Percentiles rank a stretch among this genome's conserved stretches.
phyloP scores from a whole-genome alignment of 257 asterid species.

The Penstemon newberryi region DNA sequence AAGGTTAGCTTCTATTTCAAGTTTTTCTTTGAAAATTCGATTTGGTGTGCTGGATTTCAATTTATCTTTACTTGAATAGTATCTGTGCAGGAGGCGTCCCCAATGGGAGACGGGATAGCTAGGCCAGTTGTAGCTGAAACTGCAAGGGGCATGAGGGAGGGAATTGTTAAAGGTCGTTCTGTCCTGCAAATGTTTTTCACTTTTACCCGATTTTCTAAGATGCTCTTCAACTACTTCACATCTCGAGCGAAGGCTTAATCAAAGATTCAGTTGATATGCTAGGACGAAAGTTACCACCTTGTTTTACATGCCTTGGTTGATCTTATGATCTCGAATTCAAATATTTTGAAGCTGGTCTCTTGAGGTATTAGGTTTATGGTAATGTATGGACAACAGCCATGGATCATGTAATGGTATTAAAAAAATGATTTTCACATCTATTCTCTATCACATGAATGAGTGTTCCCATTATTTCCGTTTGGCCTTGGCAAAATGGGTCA shows the following conservation, averaged over 20 bases:
- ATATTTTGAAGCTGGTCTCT: background rate
- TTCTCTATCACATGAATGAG: background rate
- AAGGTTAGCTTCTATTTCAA: constrained; percentile 41
- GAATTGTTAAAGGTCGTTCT: constrained; percentile 69
- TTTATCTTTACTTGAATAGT: constrained; percentile 76
- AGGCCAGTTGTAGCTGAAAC: constrained; percentile 65
- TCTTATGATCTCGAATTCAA: background rate
- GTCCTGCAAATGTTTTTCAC: constrained; percentile 58
- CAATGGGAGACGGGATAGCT: constrained; percentile 36
- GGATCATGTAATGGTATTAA: background rate
- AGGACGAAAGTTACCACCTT: background rate
- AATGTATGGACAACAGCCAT: background rate
- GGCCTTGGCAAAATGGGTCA: no score
- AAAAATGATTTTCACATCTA: background rate
- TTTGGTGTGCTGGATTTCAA: constrained; percentile 39
- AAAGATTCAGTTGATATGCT: constrained; percentile 5
- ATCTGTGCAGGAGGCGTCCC: constrained; percentile 58
- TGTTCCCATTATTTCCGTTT: no score
- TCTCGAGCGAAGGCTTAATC: constrained; percentile 53
- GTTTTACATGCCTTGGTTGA: background rate
- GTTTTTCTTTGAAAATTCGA: constrained; percentile 8
- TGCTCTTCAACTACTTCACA: constrained; percentile 45
- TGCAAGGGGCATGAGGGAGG: constrained; percentile 60
- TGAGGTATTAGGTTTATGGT: background rate
- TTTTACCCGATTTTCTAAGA: constrained; percentile 48